A percentile compares a stretch with the other conserved stretches of the same genome.
These are phyloP conservation scores for Yamadazyma dendronema DNA, from an alignment of 1,139 yeast species.

Conservation along the genomic window DNA sequence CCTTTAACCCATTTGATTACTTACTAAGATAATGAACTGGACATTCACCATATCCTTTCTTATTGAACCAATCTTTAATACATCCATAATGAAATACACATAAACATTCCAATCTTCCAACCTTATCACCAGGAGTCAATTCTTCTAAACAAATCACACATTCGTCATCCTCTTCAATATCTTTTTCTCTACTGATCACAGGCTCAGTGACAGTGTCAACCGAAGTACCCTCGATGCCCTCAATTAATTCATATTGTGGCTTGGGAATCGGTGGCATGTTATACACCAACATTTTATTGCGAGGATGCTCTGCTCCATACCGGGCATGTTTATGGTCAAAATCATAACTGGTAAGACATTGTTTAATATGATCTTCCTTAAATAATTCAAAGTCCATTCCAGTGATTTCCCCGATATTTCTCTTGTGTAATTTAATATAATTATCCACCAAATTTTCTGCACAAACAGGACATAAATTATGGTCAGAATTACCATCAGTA, in stretches of 20 bases:
- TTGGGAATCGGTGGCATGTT: slow-evolving; percentile 58
- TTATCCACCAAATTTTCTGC: slow-evolving; percentile 48
- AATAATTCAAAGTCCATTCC: slow-evolving; percentile 42
- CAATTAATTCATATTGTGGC: slow-evolving; percentile 40
- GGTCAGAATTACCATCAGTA: slow-evolving; percentile 27
- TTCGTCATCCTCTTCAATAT: slow-evolving; percentile 51
- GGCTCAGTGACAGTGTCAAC: slow-evolving; percentile 22
- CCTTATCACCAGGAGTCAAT: slow-evolving; percentile 78
- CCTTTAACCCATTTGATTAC: slow-evolving; percentile 20
- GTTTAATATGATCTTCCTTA: slow-evolving; percentile 66
- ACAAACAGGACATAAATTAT: slow-evolving; percentile 45
- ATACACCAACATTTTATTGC: slow-evolving; percentile 85
- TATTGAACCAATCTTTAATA: slow-evolving; percentile 85
- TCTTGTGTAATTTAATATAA: slow-evolving; percentile 44
- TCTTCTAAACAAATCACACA: slow-evolving; percentile 95
- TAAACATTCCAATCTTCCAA: slow-evolving; percentile 89
- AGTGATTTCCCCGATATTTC: slow-evolving; percentile 19
- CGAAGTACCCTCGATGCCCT: slow-evolving; percentile 16
- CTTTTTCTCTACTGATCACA: slow-evolving; percentile 20
- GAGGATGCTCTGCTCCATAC: slow-evolving; percentile 30
- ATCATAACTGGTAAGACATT: slow-evolving; percentile 67
- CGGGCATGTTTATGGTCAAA: slow-evolving; percentile 62
- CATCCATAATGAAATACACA: slow-evolving; percentile 92
- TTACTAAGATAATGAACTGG: slow-evolving; percentile 60
- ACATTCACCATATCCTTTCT: slow-evolving; percentile 82